phyloP scores from a whole-genome alignment of 176 grass and related monocot genomes.

The Oryza rufipogon region DNA sequence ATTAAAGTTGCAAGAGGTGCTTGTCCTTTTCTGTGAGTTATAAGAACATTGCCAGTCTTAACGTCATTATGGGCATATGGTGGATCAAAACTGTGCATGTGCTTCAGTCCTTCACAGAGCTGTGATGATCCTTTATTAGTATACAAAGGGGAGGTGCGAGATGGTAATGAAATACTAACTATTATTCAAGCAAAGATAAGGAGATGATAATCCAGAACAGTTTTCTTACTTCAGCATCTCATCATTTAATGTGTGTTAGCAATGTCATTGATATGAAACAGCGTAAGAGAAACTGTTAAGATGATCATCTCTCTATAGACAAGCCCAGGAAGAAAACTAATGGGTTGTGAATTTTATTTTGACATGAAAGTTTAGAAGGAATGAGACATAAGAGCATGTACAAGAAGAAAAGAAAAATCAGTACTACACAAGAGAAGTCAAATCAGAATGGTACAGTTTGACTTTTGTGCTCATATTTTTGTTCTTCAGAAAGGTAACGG shows the following conservation, averaged over 20 bases:
- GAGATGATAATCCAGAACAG: neutral
- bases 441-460: neutral
- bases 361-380: neutral
- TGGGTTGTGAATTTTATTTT: neutral
- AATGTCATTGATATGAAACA: neutral
- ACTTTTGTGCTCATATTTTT: conserved; percentile 8
- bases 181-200: neutral
- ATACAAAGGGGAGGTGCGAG: neutral
- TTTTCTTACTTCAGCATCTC: conserved; percentile 2
- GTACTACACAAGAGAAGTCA: conserved; percentile 6
- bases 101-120: conserved; percentile 90
- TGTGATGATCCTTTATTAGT: conserved; percentile 44
- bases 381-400: neutral
- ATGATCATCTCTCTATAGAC: conserved; percentile 1
- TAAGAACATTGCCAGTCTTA: conserved; percentile 91
- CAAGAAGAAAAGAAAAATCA: neutral
- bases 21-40: conserved; percentile 71
- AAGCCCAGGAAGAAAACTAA: neutral
- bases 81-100: conserved; percentile 93
- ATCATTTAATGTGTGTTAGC: neutral
- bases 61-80: conserved; percentile 97
- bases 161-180: conserved; percentile 4
- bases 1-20: conserved; percentile 83
- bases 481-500: neutral
- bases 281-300: neutral